Percentiles rank a stretch among this genome's conserved stretches.
phyloP scores from a whole-genome alignment of 2,329 filamentous ascomycete species.

The Ustilaginoidea virens region DNA sequence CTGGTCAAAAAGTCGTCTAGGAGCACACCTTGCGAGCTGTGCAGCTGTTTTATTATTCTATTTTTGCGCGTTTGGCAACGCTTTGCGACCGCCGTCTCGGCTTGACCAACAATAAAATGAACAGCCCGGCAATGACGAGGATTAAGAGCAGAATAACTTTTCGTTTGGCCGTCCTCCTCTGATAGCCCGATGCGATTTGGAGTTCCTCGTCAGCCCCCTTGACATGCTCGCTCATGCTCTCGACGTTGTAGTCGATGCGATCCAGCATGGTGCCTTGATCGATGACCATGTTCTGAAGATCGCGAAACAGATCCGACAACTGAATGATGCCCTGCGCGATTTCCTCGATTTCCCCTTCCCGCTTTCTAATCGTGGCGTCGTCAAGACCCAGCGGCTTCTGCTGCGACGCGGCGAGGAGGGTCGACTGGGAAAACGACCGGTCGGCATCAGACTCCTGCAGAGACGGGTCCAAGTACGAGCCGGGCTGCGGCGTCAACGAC shows the following conservation, averaged over 20 bases:
- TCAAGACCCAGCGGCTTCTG: conserved; percentile 55
- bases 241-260: conserved; percentile 95
- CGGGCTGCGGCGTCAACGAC: conserved; percentile 31
- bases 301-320: conserved; percentile 88
- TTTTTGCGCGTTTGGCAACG: no score
- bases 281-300: conserved; percentile 90
- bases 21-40: no score
- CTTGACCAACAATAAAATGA: conserved; percentile 73
- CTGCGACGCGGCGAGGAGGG: conserved; percentile 64
- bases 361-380: conserved; percentile 74
- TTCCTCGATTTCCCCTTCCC: conserved; percentile 92
- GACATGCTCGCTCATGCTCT: conserved; percentile 85
- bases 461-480: conserved; percentile 64
- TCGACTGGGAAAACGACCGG: conserved; percentile 78
- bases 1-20: no score
- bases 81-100: no score
- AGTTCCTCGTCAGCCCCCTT: conserved; percentile 89
- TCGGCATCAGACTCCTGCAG: conserved; percentile 89
- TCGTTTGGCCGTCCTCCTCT: conserved; percentile 74
- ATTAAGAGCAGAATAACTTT: conserved; percentile 86
- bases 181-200: conserved; percentile 75
- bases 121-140: conserved; percentile 68
- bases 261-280: conserved; percentile 84
- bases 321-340: conserved; percentile 98
- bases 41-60: no score